Evolutionary conservation across 306 rosid genomes (phyloP).

Genomic region (Abrus pulchellus): DNA sequence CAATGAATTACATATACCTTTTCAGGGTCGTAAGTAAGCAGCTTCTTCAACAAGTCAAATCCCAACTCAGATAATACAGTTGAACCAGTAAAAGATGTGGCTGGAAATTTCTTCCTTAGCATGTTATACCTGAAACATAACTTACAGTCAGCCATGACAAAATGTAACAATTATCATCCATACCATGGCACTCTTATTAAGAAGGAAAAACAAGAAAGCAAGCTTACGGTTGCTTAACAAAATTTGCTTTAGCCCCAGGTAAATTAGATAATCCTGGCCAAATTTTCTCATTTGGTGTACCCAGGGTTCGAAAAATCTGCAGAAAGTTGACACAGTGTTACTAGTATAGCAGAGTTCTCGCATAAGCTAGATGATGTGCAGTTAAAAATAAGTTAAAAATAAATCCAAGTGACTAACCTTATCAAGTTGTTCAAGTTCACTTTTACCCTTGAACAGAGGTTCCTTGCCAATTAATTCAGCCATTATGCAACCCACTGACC

Average conservation of each 20-base stretch:
- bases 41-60: conserved; percentile 82
- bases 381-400: neutral
- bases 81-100: conserved; percentile 80
- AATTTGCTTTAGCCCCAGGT: conserved; percentile 73
- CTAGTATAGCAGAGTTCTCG: neutral
- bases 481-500: conserved; percentile 99
- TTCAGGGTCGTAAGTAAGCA: conserved; percentile 75
- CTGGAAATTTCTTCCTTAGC: conserved; percentile 87
- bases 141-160: neutral
- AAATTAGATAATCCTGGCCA: conserved; percentile 91
- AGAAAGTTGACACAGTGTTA: conserved; percentile 45
- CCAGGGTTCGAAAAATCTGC: conserved; percentile 84
- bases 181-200: neutral
- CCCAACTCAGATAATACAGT: conserved; percentile 85
- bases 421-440: conserved; percentile 86
- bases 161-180: neutral
- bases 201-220: neutral
- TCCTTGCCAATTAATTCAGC: conserved; percentile 82
- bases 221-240: conserved; percentile 80
- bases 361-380: neutral
- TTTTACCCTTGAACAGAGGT: conserved; percentile 85
- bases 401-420: conserved; percentile 56
- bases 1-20: conserved; percentile 56
- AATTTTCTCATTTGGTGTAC: conserved; percentile 77
- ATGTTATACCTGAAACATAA: conserved; percentile 66